Percentiles rank a stretch among this genome's conserved stretches.
Conservation (phyloP, 257 asterid species). For the Verbascum thapsus region DNA sequence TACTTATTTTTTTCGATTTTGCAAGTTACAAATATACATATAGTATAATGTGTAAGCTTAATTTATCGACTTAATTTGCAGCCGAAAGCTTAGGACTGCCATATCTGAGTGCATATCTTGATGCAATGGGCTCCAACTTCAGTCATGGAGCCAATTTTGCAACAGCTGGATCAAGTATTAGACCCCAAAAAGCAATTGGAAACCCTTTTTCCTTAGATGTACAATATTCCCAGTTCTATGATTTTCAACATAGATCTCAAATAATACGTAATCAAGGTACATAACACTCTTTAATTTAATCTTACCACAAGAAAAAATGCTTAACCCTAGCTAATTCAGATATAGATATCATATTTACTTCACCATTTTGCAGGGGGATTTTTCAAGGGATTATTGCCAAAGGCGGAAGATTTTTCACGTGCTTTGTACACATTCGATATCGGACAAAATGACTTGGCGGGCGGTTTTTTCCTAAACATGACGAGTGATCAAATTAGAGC, state of each 20-base stretch:
- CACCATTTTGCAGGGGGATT: no score
- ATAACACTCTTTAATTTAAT: background rate
- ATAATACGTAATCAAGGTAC: constrained; percentile 55
- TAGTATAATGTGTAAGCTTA: no score
- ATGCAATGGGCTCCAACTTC: constrained; percentile 86
- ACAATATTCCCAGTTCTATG: constrained; percentile 54
- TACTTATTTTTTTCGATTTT: no score
- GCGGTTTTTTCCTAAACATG: constrained; percentile 80
- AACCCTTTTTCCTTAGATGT: constrained; percentile 83
- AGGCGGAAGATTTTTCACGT: constrained; percentile 39
- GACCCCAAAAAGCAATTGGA: constrained; percentile 82
- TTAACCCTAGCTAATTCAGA: background rate
- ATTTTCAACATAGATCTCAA: constrained; percentile 68
- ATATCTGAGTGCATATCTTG: constrained; percentile 76
- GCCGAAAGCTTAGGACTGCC: constrained; percentile 73
- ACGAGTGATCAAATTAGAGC: constrained; percentile 71
- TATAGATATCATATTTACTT: no score
- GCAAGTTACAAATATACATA: no score
- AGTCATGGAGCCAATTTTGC: constrained; percentile 91
- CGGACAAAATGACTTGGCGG: constrained; percentile 81
- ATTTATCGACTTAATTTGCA: constrained; percentile 6
- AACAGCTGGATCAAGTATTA: constrained; percentile 86
- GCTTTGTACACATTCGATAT: constrained; percentile 86
- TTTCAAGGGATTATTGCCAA: constrained; percentile 59
- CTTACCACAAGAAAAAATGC: background rate